These are phyloP conservation scores for Lithohypha guttulata DNA, from an alignment of 2,329 filamentous ascomycete species.

Conservation along the genomic window DNA sequence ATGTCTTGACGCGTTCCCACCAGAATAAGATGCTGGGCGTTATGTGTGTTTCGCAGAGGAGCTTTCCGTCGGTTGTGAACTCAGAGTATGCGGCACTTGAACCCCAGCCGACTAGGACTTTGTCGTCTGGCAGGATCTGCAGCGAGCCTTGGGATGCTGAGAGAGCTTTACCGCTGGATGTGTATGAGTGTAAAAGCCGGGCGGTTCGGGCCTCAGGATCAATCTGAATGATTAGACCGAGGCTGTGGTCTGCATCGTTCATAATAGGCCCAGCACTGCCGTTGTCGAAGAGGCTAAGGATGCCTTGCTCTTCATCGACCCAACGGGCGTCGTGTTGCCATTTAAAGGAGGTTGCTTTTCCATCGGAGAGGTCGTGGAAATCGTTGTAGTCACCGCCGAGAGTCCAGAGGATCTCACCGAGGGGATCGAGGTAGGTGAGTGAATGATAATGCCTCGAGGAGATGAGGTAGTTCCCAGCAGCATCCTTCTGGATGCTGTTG, in stretches of 20 bases:
- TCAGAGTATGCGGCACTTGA: constrained; percentile 42
- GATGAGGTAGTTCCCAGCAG: constrained; percentile 34
- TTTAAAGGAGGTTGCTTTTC: constrained; percentile 36
- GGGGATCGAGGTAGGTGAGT: constrained; percentile 34
- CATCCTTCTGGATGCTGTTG: constrained; percentile 43
- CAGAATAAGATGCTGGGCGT: constrained; percentile 27
- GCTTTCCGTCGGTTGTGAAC: constrained; percentile 27
- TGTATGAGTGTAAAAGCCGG: constrained; percentile 30
- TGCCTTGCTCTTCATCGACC: constrained; percentile 21
- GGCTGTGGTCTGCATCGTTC: constrained; percentile 25
- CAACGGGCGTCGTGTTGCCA: constrained; percentile 46
- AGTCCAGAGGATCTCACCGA: constrained; percentile 40
- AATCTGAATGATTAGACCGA: constrained; percentile 36
- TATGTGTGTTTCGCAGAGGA: constrained; percentile 45
- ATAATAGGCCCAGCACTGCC: constrained; percentile 20
- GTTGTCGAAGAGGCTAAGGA: constrained; percentile 33
- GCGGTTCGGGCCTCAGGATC: constrained; percentile 35
- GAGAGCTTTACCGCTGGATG: constrained; percentile 29
- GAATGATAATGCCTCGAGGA: constrained; percentile 34
- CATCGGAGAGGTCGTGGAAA: constrained; percentile 33
- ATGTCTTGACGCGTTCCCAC: constrained; percentile 37
- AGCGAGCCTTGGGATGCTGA: constrained; percentile 33
- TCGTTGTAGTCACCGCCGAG: constrained; percentile 39
- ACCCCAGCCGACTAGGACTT: constrained; percentile 41
- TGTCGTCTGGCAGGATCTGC: constrained; percentile 31